Evolutionary conservation across 768 basidiomycete genomes (phyloP).

Genomic region (Russula brevipes): DNA sequence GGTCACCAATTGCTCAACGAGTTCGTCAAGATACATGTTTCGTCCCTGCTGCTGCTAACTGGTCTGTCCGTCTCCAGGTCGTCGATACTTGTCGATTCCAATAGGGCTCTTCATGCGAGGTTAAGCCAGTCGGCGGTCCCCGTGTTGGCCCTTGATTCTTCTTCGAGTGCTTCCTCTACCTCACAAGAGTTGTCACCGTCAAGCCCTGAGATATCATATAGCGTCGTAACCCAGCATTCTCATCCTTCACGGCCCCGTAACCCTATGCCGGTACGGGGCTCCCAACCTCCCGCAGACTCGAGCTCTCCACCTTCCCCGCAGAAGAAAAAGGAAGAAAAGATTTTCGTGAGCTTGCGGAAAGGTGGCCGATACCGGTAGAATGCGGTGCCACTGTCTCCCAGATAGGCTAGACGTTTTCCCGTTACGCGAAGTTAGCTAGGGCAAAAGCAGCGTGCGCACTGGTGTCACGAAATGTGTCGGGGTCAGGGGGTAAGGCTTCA

Average conservation of each 20-base stretch:
- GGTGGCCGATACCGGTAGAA: conserved; percentile 12
- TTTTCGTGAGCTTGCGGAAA: conserved; percentile 3
- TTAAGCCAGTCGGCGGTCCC: conserved; percentile 22
- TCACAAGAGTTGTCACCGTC: not conserved
- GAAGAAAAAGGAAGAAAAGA: not conserved
- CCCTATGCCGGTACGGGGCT: not conserved
- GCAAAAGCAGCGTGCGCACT: not conserved
- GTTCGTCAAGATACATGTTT: conserved; percentile 34
- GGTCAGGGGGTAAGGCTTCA: conserved; percentile 4
- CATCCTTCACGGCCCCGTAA: not conserved
- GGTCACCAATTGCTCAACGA: conserved; percentile 45
- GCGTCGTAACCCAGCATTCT: not conserved
- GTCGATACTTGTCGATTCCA: conserved; percentile 27
- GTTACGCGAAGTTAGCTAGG: not conserved
- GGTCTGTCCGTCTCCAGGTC: conserved; percentile 23
- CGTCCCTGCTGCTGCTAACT: not conserved
- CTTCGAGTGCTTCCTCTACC: conserved; percentile 1
- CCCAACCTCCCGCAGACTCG: not conserved
- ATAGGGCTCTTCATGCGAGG: conserved; percentile 27
- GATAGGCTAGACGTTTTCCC: not conserved
- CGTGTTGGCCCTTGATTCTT: not conserved
- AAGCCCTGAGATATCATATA: not conserved
- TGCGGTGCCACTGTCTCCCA: not conserved
- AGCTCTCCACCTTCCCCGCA: not conserved
- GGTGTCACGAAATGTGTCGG: not conserved